Evolutionary conservation across 2,329 filamentous ascomycete genomes (phyloP).

Genomic region (Sporothrix brunneoviolacea): DNA sequence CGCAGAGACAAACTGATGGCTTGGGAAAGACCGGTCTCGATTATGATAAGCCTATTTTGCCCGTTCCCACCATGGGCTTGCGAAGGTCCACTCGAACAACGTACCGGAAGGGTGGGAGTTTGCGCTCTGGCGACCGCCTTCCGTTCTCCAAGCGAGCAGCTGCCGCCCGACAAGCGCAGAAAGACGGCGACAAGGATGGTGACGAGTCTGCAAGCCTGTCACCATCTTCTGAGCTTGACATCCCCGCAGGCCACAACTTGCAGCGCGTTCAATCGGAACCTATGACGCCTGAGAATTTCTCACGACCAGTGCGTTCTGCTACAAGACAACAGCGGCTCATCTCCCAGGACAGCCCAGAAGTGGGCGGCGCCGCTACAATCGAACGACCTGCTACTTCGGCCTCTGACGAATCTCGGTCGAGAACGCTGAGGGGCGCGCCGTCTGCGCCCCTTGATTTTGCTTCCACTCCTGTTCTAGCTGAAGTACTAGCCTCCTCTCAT

Average conservation of each 20-base stretch:
- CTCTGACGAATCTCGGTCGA: neutral
- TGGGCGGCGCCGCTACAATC: neutral
- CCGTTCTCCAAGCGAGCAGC: slow-evolving; percentile 67
- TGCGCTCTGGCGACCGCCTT: slow-evolving; percentile 69
- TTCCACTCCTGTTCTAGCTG: neutral
- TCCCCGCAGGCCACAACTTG: slow-evolving; percentile 46
- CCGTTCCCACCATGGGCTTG: slow-evolving; percentile 67
- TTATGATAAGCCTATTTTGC: slow-evolving; percentile 82
- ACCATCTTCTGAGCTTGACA: slow-evolving; percentile 35
- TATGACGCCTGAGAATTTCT: slow-evolving; percentile 53
- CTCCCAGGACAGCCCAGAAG: slow-evolving; percentile 15
- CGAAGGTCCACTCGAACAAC: slow-evolving; percentile 87
- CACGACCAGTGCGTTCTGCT: slow-evolving; percentile 47
- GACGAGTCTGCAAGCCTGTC: slow-evolving; percentile 37
- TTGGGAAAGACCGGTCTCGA: slow-evolving; percentile 33
- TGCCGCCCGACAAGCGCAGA: slow-evolving; percentile 55
- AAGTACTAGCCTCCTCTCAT: neutral
- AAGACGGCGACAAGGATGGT: slow-evolving; percentile 44
- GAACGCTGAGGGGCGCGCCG: no score
- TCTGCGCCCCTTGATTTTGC: neutral
- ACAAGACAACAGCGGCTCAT: slow-evolving; percentile 41
- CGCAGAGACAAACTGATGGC: slow-evolving; percentile 37
- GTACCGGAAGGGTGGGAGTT: slow-evolving; percentile 77
- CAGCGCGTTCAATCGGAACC: slow-evolving; percentile 66
- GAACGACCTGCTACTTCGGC: neutral